Base-by-base conservation (phyloP, 305 asterid genomes). In the Plantago lanceolata region DNA sequence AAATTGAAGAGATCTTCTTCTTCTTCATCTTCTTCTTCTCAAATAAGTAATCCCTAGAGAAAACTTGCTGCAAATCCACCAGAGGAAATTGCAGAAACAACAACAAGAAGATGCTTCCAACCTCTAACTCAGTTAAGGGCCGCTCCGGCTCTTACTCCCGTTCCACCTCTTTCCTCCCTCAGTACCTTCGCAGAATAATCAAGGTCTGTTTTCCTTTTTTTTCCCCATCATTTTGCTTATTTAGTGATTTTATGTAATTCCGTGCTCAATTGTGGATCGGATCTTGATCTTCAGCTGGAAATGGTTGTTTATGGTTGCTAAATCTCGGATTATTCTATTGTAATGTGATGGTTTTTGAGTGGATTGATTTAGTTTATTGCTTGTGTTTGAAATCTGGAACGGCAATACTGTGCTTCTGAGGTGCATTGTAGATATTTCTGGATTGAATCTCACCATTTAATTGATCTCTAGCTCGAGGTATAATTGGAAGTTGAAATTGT, bases 141-240 rank as follows among this genome's bases (percentile, higher is more conserved):
- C 89, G 95, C 43, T 68, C 90, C 72, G 80, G 81, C 76, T 74
- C 87, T 66, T 75, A 78, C 59, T 76, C 73, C 70, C 95, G 98
- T 48, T 81, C 90, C 71, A 83, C 69, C 75, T 77, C 88, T 29
- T 57, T 82, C 71, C 76, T 89, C 64, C 96, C 98, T 64, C 96
- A 87, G 65, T 92, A 92, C 73, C 89, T 92, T 65, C 90, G 98
- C 45, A 82, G 94, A 84, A 86, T 92, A 65, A 75, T 89, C 84
- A 89, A 92, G 98, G 98, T 89, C 71, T 64, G 50, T 45, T 64
- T 56, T 52, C 48, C 6, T 89, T 72, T 64, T 47, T 45, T 64
- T 56, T 52, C 48, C 6, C 1, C 31, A 21, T 33, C 56, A 5
- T 43, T 50, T 15, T 61, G 48, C 18, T 63, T 58, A 50, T 33